phyloP scores from a whole-genome alignment of 306 rosid species.

The Chamaecrista fasciculata region DNA sequence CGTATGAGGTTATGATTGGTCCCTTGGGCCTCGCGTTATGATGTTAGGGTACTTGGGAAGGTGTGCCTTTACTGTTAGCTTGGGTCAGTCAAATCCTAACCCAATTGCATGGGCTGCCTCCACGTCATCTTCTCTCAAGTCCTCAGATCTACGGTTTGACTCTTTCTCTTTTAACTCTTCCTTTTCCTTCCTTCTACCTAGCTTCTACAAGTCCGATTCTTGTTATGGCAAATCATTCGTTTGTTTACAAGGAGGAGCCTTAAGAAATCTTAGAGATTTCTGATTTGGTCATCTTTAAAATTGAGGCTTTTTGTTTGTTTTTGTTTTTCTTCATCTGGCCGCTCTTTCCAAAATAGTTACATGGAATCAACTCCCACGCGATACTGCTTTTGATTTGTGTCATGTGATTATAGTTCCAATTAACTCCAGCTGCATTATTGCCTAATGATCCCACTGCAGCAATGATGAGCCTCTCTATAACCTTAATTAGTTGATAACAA shows the following conservation, averaged over 20 bases:
- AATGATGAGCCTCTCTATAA: not conserved
- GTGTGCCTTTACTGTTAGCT: not conserved
- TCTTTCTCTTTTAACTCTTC: not conserved
- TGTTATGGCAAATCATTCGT: too few relatives aligned
- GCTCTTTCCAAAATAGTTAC: not conserved
- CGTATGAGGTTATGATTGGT: not conserved
- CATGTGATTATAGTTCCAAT: not conserved
- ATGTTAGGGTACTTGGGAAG: not conserved
- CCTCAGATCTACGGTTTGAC: not conserved
- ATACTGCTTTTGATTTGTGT: not conserved
- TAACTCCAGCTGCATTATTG: not conserved
- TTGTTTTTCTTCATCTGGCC: not conserved
- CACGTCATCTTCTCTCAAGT: not conserved
- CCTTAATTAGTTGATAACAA: not conserved
- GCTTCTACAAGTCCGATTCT: too few relatives aligned
- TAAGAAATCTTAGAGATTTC: not conserved
- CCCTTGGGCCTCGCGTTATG: not conserved
- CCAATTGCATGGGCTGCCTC: not conserved
- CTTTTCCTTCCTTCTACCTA: not conserved
- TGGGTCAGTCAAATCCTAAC: not conserved
- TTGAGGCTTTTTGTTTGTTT: not conserved
- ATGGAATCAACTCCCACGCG: not conserved
- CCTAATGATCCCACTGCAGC: not conserved
- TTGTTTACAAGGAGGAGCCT: not conserved
- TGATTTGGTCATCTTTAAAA: not conserved